These are phyloP conservation scores for Porphyridium purpureum DNA, from an alignment of 23 red algal species.

Conservation along the genomic window DNA sequence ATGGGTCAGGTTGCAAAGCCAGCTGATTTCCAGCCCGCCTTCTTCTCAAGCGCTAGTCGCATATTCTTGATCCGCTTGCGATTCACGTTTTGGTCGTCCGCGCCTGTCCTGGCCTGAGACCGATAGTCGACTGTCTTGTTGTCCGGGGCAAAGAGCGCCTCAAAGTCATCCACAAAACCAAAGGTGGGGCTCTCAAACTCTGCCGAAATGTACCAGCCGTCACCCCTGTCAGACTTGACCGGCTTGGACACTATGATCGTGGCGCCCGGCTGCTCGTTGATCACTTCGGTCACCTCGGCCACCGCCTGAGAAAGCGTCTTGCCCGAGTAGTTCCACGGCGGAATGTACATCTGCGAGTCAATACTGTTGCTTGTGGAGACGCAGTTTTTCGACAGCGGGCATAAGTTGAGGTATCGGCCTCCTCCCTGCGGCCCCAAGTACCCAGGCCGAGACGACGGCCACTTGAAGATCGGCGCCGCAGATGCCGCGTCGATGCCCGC, in stretches of 20 bases:
- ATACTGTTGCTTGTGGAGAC: not conserved
- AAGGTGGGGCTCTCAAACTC: not conserved
- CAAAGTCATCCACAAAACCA: slow-evolving; percentile 2
- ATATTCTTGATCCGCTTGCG: not conserved
- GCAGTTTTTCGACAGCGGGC: not conserved
- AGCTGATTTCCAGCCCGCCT: not conserved
- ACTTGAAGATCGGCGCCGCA: not conserved
- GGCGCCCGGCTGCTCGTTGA: not conserved
- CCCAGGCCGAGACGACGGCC: not conserved
- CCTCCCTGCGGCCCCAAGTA: not conserved
- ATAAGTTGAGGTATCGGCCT: not conserved
- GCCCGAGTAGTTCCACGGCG: not conserved
- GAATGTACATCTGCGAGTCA: not conserved
- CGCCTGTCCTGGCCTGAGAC: not conserved
- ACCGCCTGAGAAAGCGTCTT: not conserved
- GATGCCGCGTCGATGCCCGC: not conserved
- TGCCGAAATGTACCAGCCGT: not conserved
- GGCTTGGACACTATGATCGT: not conserved
- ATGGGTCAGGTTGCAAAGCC: too few relatives aligned
- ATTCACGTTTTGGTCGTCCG: not conserved
- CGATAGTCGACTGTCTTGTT: not conserved
- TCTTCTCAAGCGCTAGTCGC: not conserved
- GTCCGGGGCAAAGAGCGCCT: not conserved
- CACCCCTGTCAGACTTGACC: not conserved
- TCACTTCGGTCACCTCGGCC: not conserved